Evolutionary conservation across 2,329 filamentous ascomycete genomes (phyloP), one percentile per base, ranked within the genome.

Genomic region (Aspergillus tubingensis): DNA sequence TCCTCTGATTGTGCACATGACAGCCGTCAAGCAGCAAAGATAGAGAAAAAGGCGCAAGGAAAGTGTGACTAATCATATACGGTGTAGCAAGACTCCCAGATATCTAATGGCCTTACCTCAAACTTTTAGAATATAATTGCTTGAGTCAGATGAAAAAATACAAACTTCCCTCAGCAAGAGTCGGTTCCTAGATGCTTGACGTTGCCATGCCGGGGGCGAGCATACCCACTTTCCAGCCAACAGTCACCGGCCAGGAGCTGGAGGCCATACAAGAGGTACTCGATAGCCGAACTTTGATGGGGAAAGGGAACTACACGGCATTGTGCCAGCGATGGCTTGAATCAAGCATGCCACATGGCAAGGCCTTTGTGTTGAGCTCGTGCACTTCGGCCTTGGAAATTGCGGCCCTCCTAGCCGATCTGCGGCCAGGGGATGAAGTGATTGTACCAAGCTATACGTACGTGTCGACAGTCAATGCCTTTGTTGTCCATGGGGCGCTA

Each of bases 381-480:
- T 53, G 63, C 23, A 63, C 65, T 19, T 58, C 59, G 1, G 62
- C 65, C 3, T 53, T 66, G n/a, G 60, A 63, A 3, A 58, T 67
- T 15, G 59, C 60, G 3, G 62, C 60, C 1, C 44, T 67, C 1
- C 39, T 61, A 3, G 58, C 52, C 4, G 43, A 60, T 19, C 55
- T 65, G 1, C 41, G 56, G 21, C 55, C 60, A 0, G 59, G 63
- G 8, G 65, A 67, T 30, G 65, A 67, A 32, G 53, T 67, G 0
- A 66, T 66, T 10, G 54, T 63, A 3, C 59, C 62, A 0, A 66
- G 64, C 30, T 63, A 65, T 36, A 66, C 64, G 0, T 66, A 63
- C 41, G 58, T 61, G 2, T 60, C 62, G 2, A 66, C 59, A 0
- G 62, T 60, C 2, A 67, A 67, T 27, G 54, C 60, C 2, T 67